Evolutionary conservation across 495 filamentous ascomycete genomes (phyloP).

Genomic region (Sordaria brevicollis): DNA sequence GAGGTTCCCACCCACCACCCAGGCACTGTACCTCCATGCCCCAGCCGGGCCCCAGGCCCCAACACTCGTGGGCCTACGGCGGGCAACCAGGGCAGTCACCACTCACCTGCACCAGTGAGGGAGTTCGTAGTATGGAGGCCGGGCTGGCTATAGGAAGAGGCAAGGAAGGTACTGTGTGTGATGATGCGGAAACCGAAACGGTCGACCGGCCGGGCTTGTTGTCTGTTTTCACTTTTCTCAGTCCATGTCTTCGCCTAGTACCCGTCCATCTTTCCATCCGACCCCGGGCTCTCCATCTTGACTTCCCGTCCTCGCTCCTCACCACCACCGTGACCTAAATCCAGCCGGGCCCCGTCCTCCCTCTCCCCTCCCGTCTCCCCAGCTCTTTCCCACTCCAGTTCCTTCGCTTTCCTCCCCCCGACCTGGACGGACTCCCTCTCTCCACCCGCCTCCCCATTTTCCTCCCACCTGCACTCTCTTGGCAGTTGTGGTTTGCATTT

Average conservation of each 20-base stretch:
- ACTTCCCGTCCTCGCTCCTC: conserved; percentile 29
- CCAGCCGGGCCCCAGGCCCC: background rate
- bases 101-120: no score
- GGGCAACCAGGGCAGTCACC: no score
- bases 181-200: conserved; percentile 4
- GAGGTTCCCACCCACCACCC: background rate
- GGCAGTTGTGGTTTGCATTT: background rate
- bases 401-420: conserved; percentile 19
- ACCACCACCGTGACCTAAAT: conserved; percentile 33
- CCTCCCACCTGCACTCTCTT: background rate
- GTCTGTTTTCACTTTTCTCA: conserved; percentile 15
- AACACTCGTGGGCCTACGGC: background rate
- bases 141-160: no score
- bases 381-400: conserved; percentile 15
- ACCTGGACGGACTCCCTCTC: conserved; percentile 9
- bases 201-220: conserved; percentile 15
- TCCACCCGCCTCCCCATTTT: conserved; percentile 28
- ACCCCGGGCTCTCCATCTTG: conserved; percentile 1
- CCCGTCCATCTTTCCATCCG: background rate
- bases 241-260: conserved; percentile 1
- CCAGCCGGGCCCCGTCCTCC: conserved; percentile 26
- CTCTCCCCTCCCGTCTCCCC: conserved; percentile 21
- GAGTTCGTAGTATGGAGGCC: no score
- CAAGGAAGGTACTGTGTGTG: background rate
- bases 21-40: conserved; percentile 7